Evolutionary conservation across 768 basidiomycete genomes (phyloP).

Genomic region (Suillus lakei): DNA sequence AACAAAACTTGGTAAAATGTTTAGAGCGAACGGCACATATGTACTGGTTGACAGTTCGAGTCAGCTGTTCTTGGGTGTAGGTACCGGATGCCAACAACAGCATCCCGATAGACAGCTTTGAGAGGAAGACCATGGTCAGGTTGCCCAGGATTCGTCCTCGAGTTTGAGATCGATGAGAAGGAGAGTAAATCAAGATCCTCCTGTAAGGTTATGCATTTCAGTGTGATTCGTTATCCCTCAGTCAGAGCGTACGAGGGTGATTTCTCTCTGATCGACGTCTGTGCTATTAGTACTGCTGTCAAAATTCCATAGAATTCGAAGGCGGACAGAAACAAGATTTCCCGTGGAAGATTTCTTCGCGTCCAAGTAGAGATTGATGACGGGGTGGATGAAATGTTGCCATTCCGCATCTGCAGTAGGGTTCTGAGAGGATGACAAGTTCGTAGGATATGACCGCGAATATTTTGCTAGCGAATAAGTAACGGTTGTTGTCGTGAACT

Average conservation of each 20-base stretch:
- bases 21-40: conserved; percentile 12
- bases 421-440: conserved; percentile 15
- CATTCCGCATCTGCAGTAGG: conserved; percentile 54
- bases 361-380: conserved; percentile 66
- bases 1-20: conserved; percentile 10
- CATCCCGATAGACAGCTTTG: conserved; percentile 79
- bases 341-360: conserved; percentile 52
- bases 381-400: conserved; percentile 80
- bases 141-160: conserved; percentile 32
- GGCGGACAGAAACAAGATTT: conserved; percentile 63
- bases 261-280: conserved; percentile 53
- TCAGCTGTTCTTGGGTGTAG: conserved; percentile 50
- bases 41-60: conserved; percentile 36
- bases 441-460: conserved; percentile 64
- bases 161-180: conserved; percentile 55
- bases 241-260: conserved; percentile 63
- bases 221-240: conserved; percentile 15
- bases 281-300: conserved; percentile 41
- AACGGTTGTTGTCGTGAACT: conserved; percentile 57
- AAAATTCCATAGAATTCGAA: conserved; percentile 70
- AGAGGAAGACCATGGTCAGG: conserved; percentile 66
- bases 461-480: conserved; percentile 66
- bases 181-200: conserved; percentile 79
- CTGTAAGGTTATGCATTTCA: conserved; percentile 40
- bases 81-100: conserved; percentile 77